These are phyloP conservation scores for Hortaea werneckii DNA, from an alignment of 2,329 filamentous ascomycete species.

Conservation along the genomic window DNA sequence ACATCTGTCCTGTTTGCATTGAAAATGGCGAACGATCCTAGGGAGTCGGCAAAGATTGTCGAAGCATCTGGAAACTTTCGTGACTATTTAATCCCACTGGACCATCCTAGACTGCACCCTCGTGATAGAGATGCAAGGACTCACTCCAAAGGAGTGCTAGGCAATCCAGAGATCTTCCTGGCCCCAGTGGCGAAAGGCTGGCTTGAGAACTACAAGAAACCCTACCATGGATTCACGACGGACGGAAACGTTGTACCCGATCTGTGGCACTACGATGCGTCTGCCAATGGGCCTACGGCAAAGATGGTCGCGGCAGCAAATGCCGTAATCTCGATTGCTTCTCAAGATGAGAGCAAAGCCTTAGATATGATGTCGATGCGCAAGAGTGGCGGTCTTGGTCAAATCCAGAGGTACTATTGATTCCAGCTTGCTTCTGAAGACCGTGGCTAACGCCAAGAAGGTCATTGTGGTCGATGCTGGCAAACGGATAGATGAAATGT, in stretches of 20 bases:
- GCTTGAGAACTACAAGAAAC: conserved; percentile 39
- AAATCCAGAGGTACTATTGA: conserved; percentile 51
- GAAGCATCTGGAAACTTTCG: conserved; percentile 14
- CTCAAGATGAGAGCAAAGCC: conserved; percentile 35
- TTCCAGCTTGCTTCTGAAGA: neutral
- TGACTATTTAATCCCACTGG: conserved; percentile 15
- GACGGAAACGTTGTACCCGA: conserved; percentile 41
- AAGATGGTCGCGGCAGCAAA: conserved; percentile 45
- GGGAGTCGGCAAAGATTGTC: conserved; percentile 11
- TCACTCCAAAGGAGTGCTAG: conserved; percentile 13
- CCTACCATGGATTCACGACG: conserved; percentile 58
- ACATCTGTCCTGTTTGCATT: too few relatives aligned
- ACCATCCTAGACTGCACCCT: conserved; percentile 15
- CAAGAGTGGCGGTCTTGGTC: conserved; percentile 60
- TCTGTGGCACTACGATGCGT: conserved; percentile 8
- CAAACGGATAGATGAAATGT: conserved; percentile 56
- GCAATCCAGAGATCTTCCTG: conserved; percentile 15
- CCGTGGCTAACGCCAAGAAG: conserved; percentile 3
- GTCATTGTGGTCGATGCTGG: conserved; percentile 57
- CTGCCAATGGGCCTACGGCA: conserved; percentile 37
- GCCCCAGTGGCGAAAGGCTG: conserved; percentile 17
- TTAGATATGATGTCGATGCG: conserved; percentile 55
- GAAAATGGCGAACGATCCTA: conserved; percentile 12
- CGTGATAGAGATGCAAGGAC: conserved; percentile 14
- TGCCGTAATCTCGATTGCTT: conserved; percentile 1